A percentile compares a stretch with the other conserved stretches of the same genome.
phyloP scores from a whole-genome alignment of 2,329 filamentous ascomycete genomes.

The Monascus ruber region DNA sequence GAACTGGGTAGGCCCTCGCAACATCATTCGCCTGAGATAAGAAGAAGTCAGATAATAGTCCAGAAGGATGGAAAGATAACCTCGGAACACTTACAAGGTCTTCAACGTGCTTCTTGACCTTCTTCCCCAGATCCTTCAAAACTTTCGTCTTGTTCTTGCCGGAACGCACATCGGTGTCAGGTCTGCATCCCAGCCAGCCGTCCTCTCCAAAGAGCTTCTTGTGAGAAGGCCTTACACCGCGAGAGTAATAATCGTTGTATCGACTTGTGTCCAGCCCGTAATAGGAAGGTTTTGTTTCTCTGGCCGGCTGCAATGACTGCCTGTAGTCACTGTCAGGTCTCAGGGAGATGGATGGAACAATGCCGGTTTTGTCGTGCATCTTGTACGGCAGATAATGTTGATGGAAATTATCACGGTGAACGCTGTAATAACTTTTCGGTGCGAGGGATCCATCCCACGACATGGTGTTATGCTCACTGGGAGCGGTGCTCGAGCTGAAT shows the following conservation, averaged over 20 bases:
- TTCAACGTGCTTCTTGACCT: conserved; percentile 28
- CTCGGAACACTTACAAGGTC: conserved; percentile 19
- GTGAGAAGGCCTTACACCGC: conserved; percentile 20
- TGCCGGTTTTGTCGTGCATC: conserved; percentile 5
- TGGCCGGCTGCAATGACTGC: neutral
- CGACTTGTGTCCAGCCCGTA: neutral
- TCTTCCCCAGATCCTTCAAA: conserved; percentile 26
- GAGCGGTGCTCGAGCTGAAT: conserved; percentile 3
- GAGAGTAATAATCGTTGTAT: conserved; percentile 5
- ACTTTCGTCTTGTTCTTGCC: conserved; percentile 17
- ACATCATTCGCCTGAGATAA: conserved; percentile 14
- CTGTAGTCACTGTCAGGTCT: neutral
- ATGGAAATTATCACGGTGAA: neutral
- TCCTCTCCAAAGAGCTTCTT: conserved; percentile 34
- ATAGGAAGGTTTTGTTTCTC: neutral
- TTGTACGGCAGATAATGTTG: conserved; percentile 5
- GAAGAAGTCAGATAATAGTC: neutral
- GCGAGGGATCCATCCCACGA: neutral
- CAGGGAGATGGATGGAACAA: conserved; percentile 1
- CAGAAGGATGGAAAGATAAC: neutral
- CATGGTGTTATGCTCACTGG: conserved; percentile 2
- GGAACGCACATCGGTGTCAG: conserved; percentile 18
- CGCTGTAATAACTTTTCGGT: neutral
- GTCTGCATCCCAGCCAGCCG: conserved; percentile 28
- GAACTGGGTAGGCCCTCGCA: conserved; percentile 9